phyloP scores from a whole-genome alignment of 495 filamentous ascomycete species.

The Penicillium diatomitis region DNA sequence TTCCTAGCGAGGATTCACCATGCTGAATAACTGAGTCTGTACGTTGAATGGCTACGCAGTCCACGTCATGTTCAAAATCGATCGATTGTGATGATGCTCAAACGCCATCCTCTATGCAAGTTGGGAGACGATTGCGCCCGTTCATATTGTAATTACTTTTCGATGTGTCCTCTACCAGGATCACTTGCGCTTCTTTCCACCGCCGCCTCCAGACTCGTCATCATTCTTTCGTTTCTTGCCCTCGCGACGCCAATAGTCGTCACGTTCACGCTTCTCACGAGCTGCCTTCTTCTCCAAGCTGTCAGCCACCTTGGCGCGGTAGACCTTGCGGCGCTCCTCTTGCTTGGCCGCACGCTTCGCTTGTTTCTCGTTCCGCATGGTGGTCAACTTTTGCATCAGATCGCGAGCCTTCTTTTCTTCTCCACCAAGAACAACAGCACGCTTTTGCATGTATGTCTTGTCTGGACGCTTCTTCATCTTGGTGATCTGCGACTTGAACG shows the following conservation, averaged over 20 bases:
- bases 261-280: slow-evolving; percentile 79
- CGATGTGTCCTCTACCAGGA: not conserved
- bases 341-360: slow-evolving; percentile 74
- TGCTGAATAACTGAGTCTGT: no score
- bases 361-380: slow-evolving; percentile 80
- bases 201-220: slow-evolving; percentile 53
- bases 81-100: no score
- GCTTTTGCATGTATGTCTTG: slow-evolving; percentile 87
- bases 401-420: slow-evolving; percentile 86
- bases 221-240: slow-evolving; percentile 82
- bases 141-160: not conserved
- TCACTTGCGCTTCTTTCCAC: slow-evolving; percentile 53
- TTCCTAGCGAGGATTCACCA: no score
- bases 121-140: slow-evolving; percentile 5
- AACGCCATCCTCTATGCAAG: slow-evolving; percentile 21
- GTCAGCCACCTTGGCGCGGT: slow-evolving; percentile 71
- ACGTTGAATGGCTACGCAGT: no score
- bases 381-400: slow-evolving; percentile 89
- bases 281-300: slow-evolving; percentile 71
- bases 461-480: slow-evolving; percentile 69
- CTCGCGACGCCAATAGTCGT: slow-evolving; percentile 89
- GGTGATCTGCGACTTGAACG: slow-evolving; percentile 86
- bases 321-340: slow-evolving; percentile 69
- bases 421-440: slow-evolving; percentile 70
- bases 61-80: no score